Evolutionary conservation across 345 rosid species (phyloP), one percentile per base, ranked within the genome.

Genomic region (Gossypioides kirkii): DNA sequence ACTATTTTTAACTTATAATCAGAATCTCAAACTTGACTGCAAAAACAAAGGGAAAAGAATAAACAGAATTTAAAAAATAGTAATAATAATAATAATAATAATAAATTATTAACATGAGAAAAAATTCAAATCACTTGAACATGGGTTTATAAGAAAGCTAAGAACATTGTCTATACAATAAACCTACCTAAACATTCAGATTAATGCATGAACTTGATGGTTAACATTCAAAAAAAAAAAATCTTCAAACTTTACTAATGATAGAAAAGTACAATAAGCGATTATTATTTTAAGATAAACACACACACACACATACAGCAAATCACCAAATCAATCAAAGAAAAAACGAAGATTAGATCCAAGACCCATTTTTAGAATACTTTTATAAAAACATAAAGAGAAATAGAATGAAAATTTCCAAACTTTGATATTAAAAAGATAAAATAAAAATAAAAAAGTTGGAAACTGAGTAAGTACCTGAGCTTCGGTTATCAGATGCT

Each of bases 391-490:
- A 20, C 3, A 2, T 32, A 32, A 32, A 32, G 38, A 71, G 8
- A 38, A 71, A 56, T 5, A 41, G 25, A 41, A 56, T 17, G 28
- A 56, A 70, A 36, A 59, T 1, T 22, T 43, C 18, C 32, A 43
- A 43, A 20, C 25, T 22, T 14, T 32, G 61, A 23, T 10, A 23
- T 55, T 4, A 32, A 32, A 32, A 45, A 45, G 12, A 45, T 10
- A 11, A 45, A 62, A 45, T 10, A 11, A 45, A 62, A 45, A n/a
- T 38, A n/a, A 36, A 62, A 20, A 36, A 3, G 8, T 3, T 36
- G 46, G 47, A 62, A 38, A 4, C 38, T 32, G 6, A 16, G 2
- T 9, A 52, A 74, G 69, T 55, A 73, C 74, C 81, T 70, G 61
- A 10, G 47, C 32, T 41, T 17, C 12, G 28, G 25, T 46, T 61